Evolutionary conservation across 2,329 filamentous ascomycete species (phyloP), one percentile per base, ranked within the genome.

Genomic region (Aureobasidium sp.): DNA sequence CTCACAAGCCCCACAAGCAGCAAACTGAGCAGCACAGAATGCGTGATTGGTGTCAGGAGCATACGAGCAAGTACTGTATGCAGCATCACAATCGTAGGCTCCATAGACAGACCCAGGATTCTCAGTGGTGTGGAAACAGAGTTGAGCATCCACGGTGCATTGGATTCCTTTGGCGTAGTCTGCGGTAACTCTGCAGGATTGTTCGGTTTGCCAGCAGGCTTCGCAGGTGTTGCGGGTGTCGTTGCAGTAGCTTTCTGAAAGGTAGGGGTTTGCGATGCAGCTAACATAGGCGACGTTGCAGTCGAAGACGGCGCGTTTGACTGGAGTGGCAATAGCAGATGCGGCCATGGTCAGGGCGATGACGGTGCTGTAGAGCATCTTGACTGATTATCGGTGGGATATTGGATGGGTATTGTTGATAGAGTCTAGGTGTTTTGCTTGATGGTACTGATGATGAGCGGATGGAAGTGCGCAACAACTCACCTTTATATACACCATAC

Each of bases 191-290:
- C 50, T 41, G 50, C 50, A 54, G 36, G 50, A 42, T 42, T 54
- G 50, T 5, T 54, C 50, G 50, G 50, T 42, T 30, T 54, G 50
- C 50, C 50, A 54, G 50, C 50, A 54, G 27, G 37, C 37, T 54
- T 54, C 50, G 37, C 50, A 54, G 36, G 30, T 54, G 50, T 54
- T 54, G 50, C 50, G 50, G n/a, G n/a, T 30, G 50, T 41, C 36
- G 50, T 25, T 54, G 50, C 50, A 54, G 36, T 54, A 53, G n/a
- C 34, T 53, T 10, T 53, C 49, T 37, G 6, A 4, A 0, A 27
- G 36, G 27, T 54, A 54, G 6, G 50, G 50, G 13, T 54, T 42
- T 42, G 50, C 37, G 4, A 54, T 32, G 9, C 50, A 54, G 37
- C 7, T 5, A 15, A 21, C 16, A 9, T 42, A 54, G 25, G 50